Evolutionary conservation across 1,139 yeast species (phyloP).

Genomic region (Kodamaea suecica): DNA sequence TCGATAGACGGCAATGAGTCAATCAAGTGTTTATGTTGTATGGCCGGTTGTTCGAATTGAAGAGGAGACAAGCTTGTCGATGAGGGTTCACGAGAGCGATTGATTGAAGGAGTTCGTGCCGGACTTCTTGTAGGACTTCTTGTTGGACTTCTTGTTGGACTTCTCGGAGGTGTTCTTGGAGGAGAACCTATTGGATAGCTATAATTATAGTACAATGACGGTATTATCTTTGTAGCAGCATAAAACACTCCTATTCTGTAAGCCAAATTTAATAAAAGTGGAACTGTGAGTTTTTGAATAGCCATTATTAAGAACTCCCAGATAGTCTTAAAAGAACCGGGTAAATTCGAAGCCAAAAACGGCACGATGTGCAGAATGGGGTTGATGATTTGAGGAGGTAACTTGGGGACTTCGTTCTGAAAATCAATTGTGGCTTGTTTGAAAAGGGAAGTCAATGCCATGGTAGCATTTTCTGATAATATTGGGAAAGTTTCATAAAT

Average conservation of each 20-base stretch:
- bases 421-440: slow-evolving; percentile 38
- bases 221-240: slow-evolving; percentile 92
- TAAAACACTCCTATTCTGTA: slow-evolving; percentile 85
- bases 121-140: slow-evolving; percentile 31
- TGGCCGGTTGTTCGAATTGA: slow-evolving; percentile 1
- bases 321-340: slow-evolving; percentile 60
- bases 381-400: slow-evolving; percentile 40
- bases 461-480: slow-evolving; percentile 53
- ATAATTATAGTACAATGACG: slow-evolving; percentile 55
- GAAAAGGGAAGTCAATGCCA: slow-evolving; percentile 36
- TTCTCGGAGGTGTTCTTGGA: slow-evolving; percentile 22
- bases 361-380: slow-evolving; percentile 44
- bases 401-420: slow-evolving; percentile 37
- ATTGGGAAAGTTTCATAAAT: slow-evolving; percentile 88
- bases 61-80: slow-evolving; percentile 10
- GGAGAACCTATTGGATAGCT: slow-evolving; percentile 27
- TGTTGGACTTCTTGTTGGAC: slow-evolving; percentile 36
- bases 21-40: slow-evolving; percentile 1
- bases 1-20: slow-evolving; percentile 3
- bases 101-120: slow-evolving; percentile 25
- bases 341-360: slow-evolving; percentile 50
- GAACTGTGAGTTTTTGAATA: slow-evolving; percentile 72
- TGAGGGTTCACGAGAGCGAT: slow-evolving; percentile 19
- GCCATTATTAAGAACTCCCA: slow-evolving; percentile 70
- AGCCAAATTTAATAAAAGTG: slow-evolving; percentile 75